Percentiles rank a stretch among this genome's conserved stretches.
phyloP scores from a whole-genome alignment of 768 basidiomycete genomes.

The Serpula lacrymans region DNA sequence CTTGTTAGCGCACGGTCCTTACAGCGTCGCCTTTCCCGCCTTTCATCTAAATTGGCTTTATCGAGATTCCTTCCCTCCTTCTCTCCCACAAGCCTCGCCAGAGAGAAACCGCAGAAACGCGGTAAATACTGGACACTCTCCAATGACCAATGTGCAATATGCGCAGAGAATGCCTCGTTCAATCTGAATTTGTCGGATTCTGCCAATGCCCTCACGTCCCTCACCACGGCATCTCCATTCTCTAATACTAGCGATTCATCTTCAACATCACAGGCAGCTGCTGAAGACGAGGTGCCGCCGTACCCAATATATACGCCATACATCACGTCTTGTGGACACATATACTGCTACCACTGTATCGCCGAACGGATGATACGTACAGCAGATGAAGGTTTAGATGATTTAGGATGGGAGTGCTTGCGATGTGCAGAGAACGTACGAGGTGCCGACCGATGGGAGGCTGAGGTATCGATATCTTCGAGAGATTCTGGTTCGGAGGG shows the following conservation, averaged over 20 bases:
- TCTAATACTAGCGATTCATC: constrained; percentile 14
- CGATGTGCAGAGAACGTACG: constrained; percentile 69
- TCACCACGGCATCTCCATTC: constrained; percentile 27
- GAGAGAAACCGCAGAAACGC: constrained; percentile 20
- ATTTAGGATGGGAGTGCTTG: constrained; percentile 76
- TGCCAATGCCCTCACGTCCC: constrained; percentile 41
- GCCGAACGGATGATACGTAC: constrained; percentile 75
- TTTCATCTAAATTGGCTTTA: constrained; percentile 19
- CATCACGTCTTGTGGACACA: constrained; percentile 76
- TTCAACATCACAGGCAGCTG: constrained; percentile 14
- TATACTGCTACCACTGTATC: constrained; percentile 94
- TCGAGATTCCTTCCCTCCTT: constrained; percentile 29
- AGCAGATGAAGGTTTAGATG: constrained; percentile 56
- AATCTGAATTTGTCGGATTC: constrained; percentile 55
- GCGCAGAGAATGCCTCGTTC: constrained; percentile 71
- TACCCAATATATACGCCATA: constrained; percentile 82
- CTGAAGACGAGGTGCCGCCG: constrained; percentile 39
- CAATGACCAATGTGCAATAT: constrained; percentile 83
- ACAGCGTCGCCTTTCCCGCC: constrained; percentile 50
- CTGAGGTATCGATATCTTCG: constrained; percentile 17
- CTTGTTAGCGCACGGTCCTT: constrained; percentile 69
- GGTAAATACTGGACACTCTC: constrained; percentile 74
- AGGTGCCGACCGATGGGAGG: constrained; percentile 55
- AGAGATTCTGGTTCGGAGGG: constrained; percentile 34
- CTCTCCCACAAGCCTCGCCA: constrained; percentile 4